Evolutionary conservation across 2,329 filamentous ascomycete species (phyloP), one percentile per base, ranked within the genome.

Genomic region (Diaporthe sp.): DNA sequence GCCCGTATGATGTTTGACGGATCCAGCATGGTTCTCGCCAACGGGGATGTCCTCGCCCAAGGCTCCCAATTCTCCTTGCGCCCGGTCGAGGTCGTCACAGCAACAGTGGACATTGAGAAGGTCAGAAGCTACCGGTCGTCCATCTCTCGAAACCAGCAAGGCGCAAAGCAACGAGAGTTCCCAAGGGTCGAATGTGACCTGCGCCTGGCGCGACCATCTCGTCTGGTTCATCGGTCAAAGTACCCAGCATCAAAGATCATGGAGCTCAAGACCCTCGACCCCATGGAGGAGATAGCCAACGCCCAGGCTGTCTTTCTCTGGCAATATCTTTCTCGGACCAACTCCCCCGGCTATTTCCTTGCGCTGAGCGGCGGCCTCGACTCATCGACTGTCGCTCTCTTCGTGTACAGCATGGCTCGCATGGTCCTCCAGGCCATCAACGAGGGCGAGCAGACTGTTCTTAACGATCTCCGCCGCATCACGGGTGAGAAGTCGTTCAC

Each of bases 1-100:
- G 79, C 79, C 1, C 79, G 79, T 25, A 81, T 80, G 78, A 74
- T 93, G 93, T 80, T 86, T 38, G 77, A 78, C 60, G 77, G 77
- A 13, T 76, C 74, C 13, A 75, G 72, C 47, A 78, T 78, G 77
- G 74, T 78, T 4, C 64, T 78, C 15, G 57, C 28, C 57, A 77
- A 77, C 54, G 77, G 77, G 13, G 68, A 76, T n/a, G 77, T 77
- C n/a, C 57, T 77, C 9, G 75, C 71, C 10, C 77, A 78, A 52
- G 72, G 73, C 10, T 77, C 77, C 0, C 76, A 78, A 19, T 78
- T 77, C 68, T 78, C 77, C 4, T 73, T 78, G 28, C 66, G 64
- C 19, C 74, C 74, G 2, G 77, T 78, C 33, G 77, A 78, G 60
- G 76, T 78, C 58, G 77, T 73, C 52, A 75, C 73, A 5, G 75